Conservation (phyloP, 2,329 filamentous ascomycete genomes). For the Epichloe brachyelytri region DNA sequence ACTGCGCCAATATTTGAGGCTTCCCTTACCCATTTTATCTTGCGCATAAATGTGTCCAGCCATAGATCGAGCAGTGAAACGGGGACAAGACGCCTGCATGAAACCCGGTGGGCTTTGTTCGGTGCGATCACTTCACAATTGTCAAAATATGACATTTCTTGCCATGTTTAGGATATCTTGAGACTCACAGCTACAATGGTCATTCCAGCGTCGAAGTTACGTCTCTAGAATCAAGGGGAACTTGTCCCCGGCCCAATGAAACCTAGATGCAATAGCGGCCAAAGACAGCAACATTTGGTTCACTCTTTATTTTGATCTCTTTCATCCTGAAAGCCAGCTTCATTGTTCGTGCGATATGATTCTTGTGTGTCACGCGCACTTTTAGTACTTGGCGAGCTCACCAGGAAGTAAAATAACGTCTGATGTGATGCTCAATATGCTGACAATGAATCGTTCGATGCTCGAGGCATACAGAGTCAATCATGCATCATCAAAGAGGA, state of each 20-base stretch:
- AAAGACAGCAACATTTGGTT: neutral
- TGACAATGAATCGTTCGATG: neutral
- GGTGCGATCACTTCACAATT: neutral
- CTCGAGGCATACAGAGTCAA: neutral
- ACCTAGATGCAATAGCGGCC: neutral
- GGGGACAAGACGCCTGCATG: neutral
- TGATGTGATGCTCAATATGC: neutral
- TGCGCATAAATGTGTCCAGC: neutral
- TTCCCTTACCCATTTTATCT: neutral
- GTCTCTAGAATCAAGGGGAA: no score
- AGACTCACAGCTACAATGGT: no score
- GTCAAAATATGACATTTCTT: no score
- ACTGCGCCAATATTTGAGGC: neutral
- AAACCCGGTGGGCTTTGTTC: neutral
- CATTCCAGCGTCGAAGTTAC: no score
- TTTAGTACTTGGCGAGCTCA: neutral
- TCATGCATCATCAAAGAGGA: constrained; percentile 2
- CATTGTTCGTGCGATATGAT: neutral
- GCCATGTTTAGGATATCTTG: no score
- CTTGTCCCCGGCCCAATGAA: neutral
- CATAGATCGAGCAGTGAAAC: neutral
- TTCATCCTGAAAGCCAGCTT: neutral
- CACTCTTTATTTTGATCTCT: neutral
- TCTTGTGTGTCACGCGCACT: neutral
- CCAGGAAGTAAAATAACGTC: neutral